Evolutionary conservation across 2,329 filamentous ascomycete genomes (phyloP), one percentile per base, ranked within the genome.

Genomic region (Paraconiothyrium sp.): DNA sequence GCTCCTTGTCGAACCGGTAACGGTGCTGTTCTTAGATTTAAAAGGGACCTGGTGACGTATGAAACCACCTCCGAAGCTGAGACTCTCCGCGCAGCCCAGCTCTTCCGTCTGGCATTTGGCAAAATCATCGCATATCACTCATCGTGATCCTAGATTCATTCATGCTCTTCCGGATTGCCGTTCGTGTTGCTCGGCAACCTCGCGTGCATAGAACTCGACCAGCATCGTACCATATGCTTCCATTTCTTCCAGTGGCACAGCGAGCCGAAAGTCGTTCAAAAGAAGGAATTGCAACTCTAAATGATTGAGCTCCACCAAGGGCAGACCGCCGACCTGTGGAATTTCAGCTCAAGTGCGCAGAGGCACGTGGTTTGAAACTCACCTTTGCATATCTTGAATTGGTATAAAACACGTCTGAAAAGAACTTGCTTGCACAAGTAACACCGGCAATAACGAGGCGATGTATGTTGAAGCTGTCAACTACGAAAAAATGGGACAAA

Each of bases 381-480:
- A 97, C 95, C 91, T 98, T 99, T 62, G 95, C 95, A 78, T 99
- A 99, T 89, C 95, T 88, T 58, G 95, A 98, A 80, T 99, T 99
- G 10, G 95, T 99, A 78, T 98, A 99, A 73, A 99, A 99, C 44
- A 98, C 94, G 81, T 99, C 89, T 5, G 94, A 98, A 81, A 99
- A 99, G 85, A 98, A 99, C 80, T 99, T 99, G 87, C 94, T 98
- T 5, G 95, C 94, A 79, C 95, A 98, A 3, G 95, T 99, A 48
- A 99, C 95, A 39, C 94, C 95, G 2, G 95, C 93, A 76, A 99
- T 99, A 58, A 98, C 94, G 58, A 99, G 84, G 58, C 95, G 90
- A 77, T 99, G 95, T 66, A 99, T 98, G 80, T 99, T 99, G 83
- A 95, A 99, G 81, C 95, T 98, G 81, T 99, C 95, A 11, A 98